phyloP scores from a whole-genome alignment of 2,329 filamentous ascomycete species.

The Fonsecaea nubica region DNA sequence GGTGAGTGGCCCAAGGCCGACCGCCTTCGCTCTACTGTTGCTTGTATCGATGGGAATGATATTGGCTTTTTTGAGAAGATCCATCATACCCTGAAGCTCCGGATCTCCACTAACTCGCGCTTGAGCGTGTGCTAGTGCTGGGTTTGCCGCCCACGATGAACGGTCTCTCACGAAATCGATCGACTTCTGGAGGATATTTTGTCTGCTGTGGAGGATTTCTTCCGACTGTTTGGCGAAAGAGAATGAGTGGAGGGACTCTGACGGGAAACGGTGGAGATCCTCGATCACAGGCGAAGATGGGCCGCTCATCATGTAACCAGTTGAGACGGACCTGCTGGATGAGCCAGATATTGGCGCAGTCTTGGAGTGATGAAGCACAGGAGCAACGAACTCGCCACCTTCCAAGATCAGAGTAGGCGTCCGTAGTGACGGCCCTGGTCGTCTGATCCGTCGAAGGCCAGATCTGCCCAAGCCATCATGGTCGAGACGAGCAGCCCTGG shows the following conservation, averaged over 20 bases:
- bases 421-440: slow-evolving; percentile 71
- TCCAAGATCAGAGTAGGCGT: slow-evolving; percentile 69
- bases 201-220: slow-evolving; percentile 86
- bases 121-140: slow-evolving; percentile 81
- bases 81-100: slow-evolving; percentile 88
- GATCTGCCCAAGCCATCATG: slow-evolving; percentile 85
- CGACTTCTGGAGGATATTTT: slow-evolving; percentile 90
- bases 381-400: slow-evolving; percentile 66
- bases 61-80: slow-evolving; percentile 81
- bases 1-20: slow-evolving; percentile 70
- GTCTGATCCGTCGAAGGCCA: slow-evolving; percentile 90
- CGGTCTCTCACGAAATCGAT: slow-evolving; percentile 97
- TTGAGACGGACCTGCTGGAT: slow-evolving; percentile 50
- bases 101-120: slow-evolving; percentile 81
- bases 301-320: slow-evolving; percentile 61
- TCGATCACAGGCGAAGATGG: slow-evolving; percentile 76
- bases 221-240: slow-evolving; percentile 96
- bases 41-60: slow-evolving; percentile 73
- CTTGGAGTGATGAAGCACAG: slow-evolving; percentile 66
- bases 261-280: slow-evolving; percentile 89
- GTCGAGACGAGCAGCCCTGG: slow-evolving; percentile 81
- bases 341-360: slow-evolving; percentile 72
- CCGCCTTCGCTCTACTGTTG: slow-evolving; percentile 50
- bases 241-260: slow-evolving; percentile 96
- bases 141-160: slow-evolving; percentile 77